Conservation (phyloP, 257 asterid species). For the Buddleja alternifolia region DNA sequence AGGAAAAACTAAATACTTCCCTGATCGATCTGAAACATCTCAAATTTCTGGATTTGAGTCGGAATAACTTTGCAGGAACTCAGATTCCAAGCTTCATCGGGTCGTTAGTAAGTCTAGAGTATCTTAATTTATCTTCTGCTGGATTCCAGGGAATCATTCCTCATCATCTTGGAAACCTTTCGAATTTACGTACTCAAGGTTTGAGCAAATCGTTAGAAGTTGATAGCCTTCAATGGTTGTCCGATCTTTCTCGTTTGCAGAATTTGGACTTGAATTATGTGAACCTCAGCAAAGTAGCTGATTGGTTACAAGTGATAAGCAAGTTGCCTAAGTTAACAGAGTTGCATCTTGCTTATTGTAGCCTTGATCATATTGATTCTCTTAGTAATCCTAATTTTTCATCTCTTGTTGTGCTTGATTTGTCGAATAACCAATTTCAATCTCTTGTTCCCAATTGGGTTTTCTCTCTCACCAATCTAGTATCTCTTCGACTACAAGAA, state of each 20-base stretch:
- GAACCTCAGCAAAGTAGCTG: constrained; percentile 16
- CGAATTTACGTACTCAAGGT: constrained; percentile 19
- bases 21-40: constrained; percentile 27
- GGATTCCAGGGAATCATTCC: constrained; percentile 24
- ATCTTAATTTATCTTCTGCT: constrained; percentile 21
- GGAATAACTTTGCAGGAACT: constrained; percentile 11
- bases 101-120: constrained; percentile 23
- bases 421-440: constrained; percentile 19
- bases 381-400: constrained; percentile 3
- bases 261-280: constrained; percentile 9
- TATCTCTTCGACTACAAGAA: background rate
- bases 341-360: constrained; percentile 4
- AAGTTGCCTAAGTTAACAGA: constrained; percentile 20
- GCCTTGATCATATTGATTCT: constrained; percentile 4
- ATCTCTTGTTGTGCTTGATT: constrained; percentile 18
- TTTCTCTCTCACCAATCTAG: constrained; percentile 11
- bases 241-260: constrained; percentile 26
- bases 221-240: constrained; percentile 27
- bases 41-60: constrained; percentile 27
- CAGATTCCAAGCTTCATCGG: constrained; percentile 28
- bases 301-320: constrained; percentile 18
- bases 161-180: constrained; percentile 30
- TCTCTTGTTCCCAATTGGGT: constrained; percentile 29
- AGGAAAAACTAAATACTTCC: constrained; percentile 27
- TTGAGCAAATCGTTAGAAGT: background rate